A percentile compares a stretch with the other conserved stretches of the same genome.
These are phyloP conservation scores for Pythium volutum DNA, from an alignment of 352 stramenopile species.

Conservation along the genomic window DNA sequence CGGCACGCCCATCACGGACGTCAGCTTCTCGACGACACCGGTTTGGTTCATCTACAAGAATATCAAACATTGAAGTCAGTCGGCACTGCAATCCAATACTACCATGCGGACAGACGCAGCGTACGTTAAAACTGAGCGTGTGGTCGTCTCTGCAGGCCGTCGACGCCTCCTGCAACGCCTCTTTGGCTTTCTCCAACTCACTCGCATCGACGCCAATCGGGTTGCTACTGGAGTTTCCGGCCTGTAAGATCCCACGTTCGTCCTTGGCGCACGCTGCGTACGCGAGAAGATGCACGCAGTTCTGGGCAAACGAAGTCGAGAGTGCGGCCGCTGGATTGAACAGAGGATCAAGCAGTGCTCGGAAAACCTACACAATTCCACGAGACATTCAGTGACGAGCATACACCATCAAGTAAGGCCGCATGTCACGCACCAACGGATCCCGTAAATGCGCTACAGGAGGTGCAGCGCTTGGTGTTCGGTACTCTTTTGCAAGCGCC, in stretches of 20 bases:
- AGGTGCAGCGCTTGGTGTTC: conserved; percentile 37
- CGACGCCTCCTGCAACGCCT: conserved; percentile 67
- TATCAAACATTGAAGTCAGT: neutral
- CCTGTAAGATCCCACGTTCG: conserved; percentile 71
- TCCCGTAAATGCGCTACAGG: conserved; percentile 71
- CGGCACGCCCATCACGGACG: conserved; percentile 71
- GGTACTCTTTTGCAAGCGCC: conserved; percentile 69
- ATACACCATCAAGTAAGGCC: neutral
- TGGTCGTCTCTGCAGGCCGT: conserved; percentile 81
- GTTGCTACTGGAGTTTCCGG: conserved; percentile 9
- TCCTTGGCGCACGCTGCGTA: conserved; percentile 78
- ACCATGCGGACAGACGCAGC: conserved; percentile 19
- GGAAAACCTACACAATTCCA: conserved; percentile 49
- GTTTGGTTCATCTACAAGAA: conserved; percentile 77
- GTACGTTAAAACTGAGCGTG: conserved; percentile 85
- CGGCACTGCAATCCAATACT: too few species aligned
- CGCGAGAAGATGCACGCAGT: conserved; percentile 69
- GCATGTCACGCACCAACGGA: conserved; percentile 46
- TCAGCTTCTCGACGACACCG: conserved; percentile 76
- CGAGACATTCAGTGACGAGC: neutral
- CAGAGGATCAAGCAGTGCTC: conserved; percentile 69
- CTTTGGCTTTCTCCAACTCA: conserved; percentile 62
- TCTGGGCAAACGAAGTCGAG: conserved; percentile 49
- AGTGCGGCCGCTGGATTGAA: conserved; percentile 77
- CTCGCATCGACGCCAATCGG: conserved; percentile 43